Percentiles rank a stretch among this genome's conserved stretches.
Evolutionary conservation across 2,329 filamentous ascomycete species (phyloP).

Genomic region (Sporothrix dimorphospora): DNA sequence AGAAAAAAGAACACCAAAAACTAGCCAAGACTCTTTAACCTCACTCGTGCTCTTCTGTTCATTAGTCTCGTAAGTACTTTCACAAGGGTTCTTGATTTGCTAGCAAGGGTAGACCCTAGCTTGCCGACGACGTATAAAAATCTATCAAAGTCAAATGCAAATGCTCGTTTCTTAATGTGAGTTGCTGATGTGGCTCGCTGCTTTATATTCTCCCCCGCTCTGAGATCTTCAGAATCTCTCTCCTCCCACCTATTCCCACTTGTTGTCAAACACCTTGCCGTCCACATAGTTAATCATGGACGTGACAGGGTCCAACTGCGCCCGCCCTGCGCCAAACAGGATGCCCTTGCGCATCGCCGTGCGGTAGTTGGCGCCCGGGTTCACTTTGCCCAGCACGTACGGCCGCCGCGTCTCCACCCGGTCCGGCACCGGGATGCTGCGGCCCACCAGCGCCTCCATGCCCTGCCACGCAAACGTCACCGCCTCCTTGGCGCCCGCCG

Average conservation of each 20-base stretch:
- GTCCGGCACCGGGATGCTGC: slow-evolving; percentile 56
- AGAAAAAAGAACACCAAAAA: not conserved
- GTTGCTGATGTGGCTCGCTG: not conserved
- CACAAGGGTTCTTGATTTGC: not conserved
- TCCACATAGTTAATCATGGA: slow-evolving; percentile 55
- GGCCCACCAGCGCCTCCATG: slow-evolving; percentile 60
- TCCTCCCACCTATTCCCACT: slow-evolving; percentile 34
- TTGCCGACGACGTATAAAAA: too few relatives aligned
- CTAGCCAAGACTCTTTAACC: not conserved
- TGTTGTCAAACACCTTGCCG: slow-evolving; percentile 53
- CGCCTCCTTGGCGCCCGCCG: slow-evolving; percentile 61
- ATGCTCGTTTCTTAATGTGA: not conserved
- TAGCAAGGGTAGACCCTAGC: too few relatives aligned
- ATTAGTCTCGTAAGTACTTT: too few relatives aligned
- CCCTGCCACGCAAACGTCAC: slow-evolving; percentile 64
- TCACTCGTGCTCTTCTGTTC: not conserved
- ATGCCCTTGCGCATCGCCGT: slow-evolving; percentile 56
- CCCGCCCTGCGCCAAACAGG: slow-evolving; percentile 51
- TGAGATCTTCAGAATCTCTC: too few relatives aligned
- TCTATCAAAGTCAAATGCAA: too few relatives aligned
- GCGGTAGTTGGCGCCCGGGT: slow-evolving; percentile 58
- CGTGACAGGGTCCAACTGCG: slow-evolving; percentile 51
- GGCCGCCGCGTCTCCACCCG: slow-evolving; percentile 55
- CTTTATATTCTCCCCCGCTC: not conserved
- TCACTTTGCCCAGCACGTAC: slow-evolving; percentile 59